Evolutionary conservation across 1,284 basidiomycete species (phyloP).

Genomic region (Rhodofomes roseus): DNA sequence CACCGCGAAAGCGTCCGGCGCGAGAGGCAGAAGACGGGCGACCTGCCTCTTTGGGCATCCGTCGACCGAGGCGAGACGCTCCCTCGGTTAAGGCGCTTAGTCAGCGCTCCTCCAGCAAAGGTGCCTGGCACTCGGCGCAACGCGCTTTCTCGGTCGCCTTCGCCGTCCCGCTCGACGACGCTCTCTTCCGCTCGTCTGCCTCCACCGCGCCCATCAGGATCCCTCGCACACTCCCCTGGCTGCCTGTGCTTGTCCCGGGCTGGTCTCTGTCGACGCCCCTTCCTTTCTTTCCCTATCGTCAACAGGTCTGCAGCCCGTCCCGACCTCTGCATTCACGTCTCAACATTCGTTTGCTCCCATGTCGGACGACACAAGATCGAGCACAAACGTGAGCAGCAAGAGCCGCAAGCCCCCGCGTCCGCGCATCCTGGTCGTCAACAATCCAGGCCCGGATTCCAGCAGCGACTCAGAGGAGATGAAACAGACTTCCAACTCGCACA

Average conservation of each 20-base stretch:
- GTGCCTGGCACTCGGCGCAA: constrained; percentile 20
- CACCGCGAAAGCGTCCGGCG: not conserved
- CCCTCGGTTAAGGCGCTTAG: constrained; percentile 17
- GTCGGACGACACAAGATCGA: constrained; percentile 42
- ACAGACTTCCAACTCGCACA: constrained; percentile 16
- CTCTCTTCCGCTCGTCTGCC: constrained; percentile 5
- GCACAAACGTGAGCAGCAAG: constrained; percentile 11
- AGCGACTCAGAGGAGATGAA: constrained; percentile 36
- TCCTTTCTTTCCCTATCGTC: constrained; percentile 11
- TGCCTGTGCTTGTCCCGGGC: constrained; percentile 10
- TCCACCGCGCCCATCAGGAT: not conserved
- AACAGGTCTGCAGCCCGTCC: not conserved
- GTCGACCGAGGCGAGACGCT: constrained; percentile 3
- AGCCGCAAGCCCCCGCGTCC: constrained; percentile 13
- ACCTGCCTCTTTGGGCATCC: not conserved
- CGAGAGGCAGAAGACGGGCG: not conserved
- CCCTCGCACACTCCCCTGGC: not conserved
- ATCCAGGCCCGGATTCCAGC: constrained; percentile 52
- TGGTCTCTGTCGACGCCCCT: constrained; percentile 12
- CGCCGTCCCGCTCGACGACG: constrained; percentile 24
- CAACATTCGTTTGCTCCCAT: constrained; percentile 23
- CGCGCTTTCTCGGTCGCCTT: constrained; percentile 15
- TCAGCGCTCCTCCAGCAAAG: constrained; percentile 12
- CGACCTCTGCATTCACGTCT: constrained; percentile 4
- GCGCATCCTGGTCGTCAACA: constrained; percentile 51